Conservation (phyloP, 106 monocot species). For the Dioscorea alata region DNA sequence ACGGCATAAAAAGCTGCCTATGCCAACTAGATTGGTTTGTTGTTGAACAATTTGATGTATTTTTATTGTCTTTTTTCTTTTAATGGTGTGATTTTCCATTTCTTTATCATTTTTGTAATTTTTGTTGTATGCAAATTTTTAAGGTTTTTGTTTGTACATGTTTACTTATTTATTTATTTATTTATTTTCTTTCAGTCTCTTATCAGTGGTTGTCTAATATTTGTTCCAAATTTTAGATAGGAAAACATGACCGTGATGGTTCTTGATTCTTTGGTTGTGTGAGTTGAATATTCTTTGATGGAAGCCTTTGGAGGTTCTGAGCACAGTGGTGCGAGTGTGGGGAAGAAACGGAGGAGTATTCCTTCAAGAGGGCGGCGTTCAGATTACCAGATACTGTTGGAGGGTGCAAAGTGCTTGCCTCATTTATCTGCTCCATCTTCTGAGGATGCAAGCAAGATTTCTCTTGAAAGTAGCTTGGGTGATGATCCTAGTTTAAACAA, state of each 20-base stretch:
- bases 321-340: slow-evolving; percentile 17
- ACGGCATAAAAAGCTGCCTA: too few species aligned
- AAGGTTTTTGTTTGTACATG: neutral
- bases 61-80: neutral
- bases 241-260: neutral
- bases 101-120: neutral
- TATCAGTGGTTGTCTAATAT: neutral
- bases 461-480: slow-evolving; percentile 28
- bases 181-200: neutral
- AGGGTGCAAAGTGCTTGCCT: slow-evolving; percentile 30
- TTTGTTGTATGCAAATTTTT: neutral
- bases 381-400: slow-evolving; percentile 27
- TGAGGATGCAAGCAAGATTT: slow-evolving; percentile 40
- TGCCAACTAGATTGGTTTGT: too few species aligned
- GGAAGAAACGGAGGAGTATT: slow-evolving; percentile 43
- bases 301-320: slow-evolving; percentile 35
- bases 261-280: neutral
- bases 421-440: slow-evolving; percentile 45
- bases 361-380: slow-evolving; percentile 38
- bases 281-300: slow-evolving; percentile 16
- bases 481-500: slow-evolving; percentile 32
- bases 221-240: neutral
- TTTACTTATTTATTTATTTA: neutral
- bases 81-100: neutral
- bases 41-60: neutral